Base-by-base conservation (phyloP, 2,329 filamentous ascomycete species). In the Ceratocystis eucalypticola region DNA sequence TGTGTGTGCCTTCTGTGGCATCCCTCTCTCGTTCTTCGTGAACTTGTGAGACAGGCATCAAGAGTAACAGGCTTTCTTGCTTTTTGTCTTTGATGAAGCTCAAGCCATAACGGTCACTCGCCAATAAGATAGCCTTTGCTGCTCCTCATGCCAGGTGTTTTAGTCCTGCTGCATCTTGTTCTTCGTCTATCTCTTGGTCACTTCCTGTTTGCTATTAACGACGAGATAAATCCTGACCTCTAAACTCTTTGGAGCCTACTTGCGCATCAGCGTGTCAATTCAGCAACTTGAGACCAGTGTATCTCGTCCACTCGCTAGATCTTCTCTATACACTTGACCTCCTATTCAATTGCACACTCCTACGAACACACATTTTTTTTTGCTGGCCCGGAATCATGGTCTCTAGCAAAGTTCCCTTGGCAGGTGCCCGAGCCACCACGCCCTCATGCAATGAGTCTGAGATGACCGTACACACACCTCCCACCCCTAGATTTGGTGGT, bases 401-500 rank as follows among this genome's bases (percentile, higher is more conserved):
- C 37, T 64, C 65, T 30, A 68, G 37, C 37, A 41, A 46, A 57
- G 62, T 68, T 63, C 59, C 61, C 17, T 53, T 37, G 20, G 45
- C n/a, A 8, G 37, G 63, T 65, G 76, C 73, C 44, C 59, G 69
- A 62, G 74, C 80, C 65, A 75, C 78, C 64, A 88, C 87, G 55
- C 86, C 87, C 70, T 82, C 86, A 63, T 84, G 84, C 69, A 78
- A 82, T 46, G 74, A 77, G 53, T 53, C 64, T 17, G 20, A 41
- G 12, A 61, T 45, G 22, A 76, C 77, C 69, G 76, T 88, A 69
- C 84, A 79, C 73, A 89, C 86, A 62, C 88, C 88, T 68, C 82
- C 83, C 50, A 85, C 88, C 66, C 88, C 88, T 61, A 59, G 66
- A 61, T 68, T 65, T 46, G 66, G 66, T 22, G 66, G 88, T 46